These are phyloP conservation scores for Solanum peruvianum DNA, from an alignment of 257 asterid species.

Conservation along the genomic window DNA sequence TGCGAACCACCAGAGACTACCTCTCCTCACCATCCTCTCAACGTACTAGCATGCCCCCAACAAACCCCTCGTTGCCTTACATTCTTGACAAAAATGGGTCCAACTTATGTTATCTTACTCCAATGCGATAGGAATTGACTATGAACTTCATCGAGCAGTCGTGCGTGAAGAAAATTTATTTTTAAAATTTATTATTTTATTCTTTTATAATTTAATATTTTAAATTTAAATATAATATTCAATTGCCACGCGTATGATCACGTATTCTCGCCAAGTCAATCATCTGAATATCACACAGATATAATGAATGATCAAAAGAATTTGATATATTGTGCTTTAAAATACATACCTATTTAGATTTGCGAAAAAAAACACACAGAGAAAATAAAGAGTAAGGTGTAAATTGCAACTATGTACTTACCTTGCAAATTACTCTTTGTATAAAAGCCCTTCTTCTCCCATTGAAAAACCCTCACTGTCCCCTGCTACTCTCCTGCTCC, in stretches of 20 bases:
- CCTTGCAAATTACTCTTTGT: background rate
- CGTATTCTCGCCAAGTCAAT: background rate
- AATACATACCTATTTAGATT: no score
- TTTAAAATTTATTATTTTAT: no score
- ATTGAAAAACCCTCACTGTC: background rate
- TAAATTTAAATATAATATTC: no score
- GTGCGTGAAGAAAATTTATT: background rate
- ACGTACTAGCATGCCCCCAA: background rate
- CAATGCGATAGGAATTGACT: background rate
- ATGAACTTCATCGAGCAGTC: background rate
- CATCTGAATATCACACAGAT: background rate
- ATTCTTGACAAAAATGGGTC: no score
- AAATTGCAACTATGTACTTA: background rate
- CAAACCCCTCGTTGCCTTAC: background rate
- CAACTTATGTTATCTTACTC: background rate
- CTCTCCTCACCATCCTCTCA: background rate
- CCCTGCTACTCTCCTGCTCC: background rate
- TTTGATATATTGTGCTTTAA: background rate
- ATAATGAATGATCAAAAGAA: background rate
- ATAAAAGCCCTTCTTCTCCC: background rate
- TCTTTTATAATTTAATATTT: no score
- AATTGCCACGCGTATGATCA: background rate
- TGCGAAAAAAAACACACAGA: background rate
- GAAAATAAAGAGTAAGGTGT: background rate
- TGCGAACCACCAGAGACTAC: background rate